Percentiles rank a stretch among this genome's conserved stretches.
These are phyloP conservation scores for Penicillium ucsense DNA, from an alignment of 495 filamentous ascomycete genomes.

Conservation along the genomic window DNA sequence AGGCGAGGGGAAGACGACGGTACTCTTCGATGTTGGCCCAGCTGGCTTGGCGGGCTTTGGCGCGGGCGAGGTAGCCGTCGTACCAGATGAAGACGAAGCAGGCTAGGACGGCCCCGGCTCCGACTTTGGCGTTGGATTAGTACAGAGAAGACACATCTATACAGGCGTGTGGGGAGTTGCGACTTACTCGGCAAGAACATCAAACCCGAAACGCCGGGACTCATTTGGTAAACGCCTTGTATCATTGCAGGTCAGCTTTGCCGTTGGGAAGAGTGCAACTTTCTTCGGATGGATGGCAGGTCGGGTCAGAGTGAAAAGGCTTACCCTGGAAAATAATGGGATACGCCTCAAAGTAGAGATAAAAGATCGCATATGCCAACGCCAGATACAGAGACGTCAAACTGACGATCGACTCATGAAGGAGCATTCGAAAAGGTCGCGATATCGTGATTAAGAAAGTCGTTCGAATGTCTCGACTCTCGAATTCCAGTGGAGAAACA, in stretches of 20 bases:
- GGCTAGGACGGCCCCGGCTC: conserved; percentile 21
- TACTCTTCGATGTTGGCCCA: conserved; percentile 34
- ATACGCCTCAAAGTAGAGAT: conserved; percentile 63
- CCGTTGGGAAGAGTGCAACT: too few relatives aligned
- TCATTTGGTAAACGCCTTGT: conserved; percentile 26
- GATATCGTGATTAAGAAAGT: conserved; percentile 36
- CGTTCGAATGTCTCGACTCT: conserved; percentile 34
- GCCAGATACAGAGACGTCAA: conserved; percentile 59
- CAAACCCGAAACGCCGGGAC: conserved; percentile 21
- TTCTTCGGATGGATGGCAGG: too few relatives aligned
- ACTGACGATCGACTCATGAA: conserved; percentile 51
- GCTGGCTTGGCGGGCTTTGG: conserved; percentile 23
- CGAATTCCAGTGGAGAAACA: conserved; percentile 36
- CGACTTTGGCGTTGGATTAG: conserved; percentile 10
- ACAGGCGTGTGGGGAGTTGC: not conserved
- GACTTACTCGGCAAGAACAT: conserved; percentile 29
- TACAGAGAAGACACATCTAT: too few relatives aligned
- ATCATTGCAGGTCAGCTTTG: not conserved
- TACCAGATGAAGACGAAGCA: conserved; percentile 31
- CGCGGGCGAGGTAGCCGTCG: conserved; percentile 24
- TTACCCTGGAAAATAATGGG: conserved; percentile 52
- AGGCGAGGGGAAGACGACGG: conserved; percentile 31
- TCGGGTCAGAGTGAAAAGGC: not conserved
- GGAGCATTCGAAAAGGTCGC: conserved; percentile 34
- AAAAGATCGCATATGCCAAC: conserved; percentile 64